Percentiles rank a stretch among this genome's conserved stretches.
phyloP scores from a whole-genome alignment of 495 filamentous ascomycete species.

The Alectoria sarmentosa region DNA sequence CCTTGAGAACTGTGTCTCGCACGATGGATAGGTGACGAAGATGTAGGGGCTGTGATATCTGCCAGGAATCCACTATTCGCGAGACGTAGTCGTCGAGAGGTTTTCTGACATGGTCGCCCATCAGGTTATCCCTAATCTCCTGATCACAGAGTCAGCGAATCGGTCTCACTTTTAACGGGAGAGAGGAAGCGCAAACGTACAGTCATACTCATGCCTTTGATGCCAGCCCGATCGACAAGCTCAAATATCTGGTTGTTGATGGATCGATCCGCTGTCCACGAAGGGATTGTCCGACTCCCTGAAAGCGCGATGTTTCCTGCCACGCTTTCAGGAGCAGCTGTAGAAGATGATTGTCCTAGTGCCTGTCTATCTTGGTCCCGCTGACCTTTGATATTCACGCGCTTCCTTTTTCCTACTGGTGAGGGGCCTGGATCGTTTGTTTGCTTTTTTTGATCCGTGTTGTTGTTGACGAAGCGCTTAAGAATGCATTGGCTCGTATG shows the following conservation, averaged over 20 bases:
- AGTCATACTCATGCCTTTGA: conserved; percentile 44
- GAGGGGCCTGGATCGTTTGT: neutral
- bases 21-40: conserved; percentile 58
- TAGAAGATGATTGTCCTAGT: neutral
- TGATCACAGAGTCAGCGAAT: conserved; percentile 11
- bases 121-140: conserved; percentile 14
- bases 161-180: no score
- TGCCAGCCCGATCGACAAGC: conserved; percentile 43
- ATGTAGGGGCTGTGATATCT: conserved; percentile 54
- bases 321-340: neutral
- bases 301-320: neutral
- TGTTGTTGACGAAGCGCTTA: conserved; percentile 46
- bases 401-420: neutral
- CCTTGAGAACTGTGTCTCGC: conserved; percentile 49
- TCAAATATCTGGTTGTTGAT: conserved; percentile 51
- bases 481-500: conserved; percentile 45
- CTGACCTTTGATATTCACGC: neutral
- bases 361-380: neutral
- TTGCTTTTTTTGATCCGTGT: neutral
- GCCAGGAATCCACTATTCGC: conserved; percentile 53
- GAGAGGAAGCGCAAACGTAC: conserved; percentile 30
- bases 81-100: conserved; percentile 50
- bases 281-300: conserved; percentile 33
- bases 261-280: conserved; percentile 48
- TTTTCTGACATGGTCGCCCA: conserved; percentile 41